These are phyloP conservation scores for Colletotrichum lini DNA, from an alignment of 2,329 filamentous ascomycete genomes.

Conservation along the genomic window DNA sequence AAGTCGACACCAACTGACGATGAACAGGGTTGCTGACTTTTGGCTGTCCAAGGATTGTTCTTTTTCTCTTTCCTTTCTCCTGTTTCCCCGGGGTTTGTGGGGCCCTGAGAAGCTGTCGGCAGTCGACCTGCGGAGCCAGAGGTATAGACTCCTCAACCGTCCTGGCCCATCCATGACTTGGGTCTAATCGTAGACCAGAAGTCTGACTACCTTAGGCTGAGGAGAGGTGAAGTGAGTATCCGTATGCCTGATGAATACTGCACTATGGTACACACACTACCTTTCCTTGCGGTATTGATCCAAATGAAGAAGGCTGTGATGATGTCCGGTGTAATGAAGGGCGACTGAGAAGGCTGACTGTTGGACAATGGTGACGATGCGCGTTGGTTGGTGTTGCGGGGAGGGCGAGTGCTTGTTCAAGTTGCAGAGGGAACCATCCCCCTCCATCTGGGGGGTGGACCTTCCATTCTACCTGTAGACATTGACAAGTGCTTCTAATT, in stretches of 20 bases:
- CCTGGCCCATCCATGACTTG: background rate
- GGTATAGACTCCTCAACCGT: slow-evolving; percentile 4
- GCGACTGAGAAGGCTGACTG: background rate
- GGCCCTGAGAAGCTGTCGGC: slow-evolving; percentile 8
- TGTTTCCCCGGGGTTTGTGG: background rate
- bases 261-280: too few relatives aligned
- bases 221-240: too few relatives aligned
- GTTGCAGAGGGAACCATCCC: slow-evolving; percentile 3
- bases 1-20: slow-evolving; percentile 38
- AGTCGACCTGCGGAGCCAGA: slow-evolving; percentile 27
- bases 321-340: background rate
- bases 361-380: background rate
- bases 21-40: slow-evolving; percentile 2
- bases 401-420: slow-evolving; percentile 1
- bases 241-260: background rate
- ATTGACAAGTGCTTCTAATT: background rate
- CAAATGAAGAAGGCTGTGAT: too few relatives aligned
- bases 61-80: too few relatives aligned
- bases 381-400: background rate
- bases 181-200: too few relatives aligned
- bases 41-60: background rate
- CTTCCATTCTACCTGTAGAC: slow-evolving; percentile 3
- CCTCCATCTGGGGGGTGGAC: slow-evolving; percentile 4
- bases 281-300: too few relatives aligned
- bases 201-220: too few relatives aligned